These are phyloP conservation scores for Chlorella sp. DNA, from an alignment of 139 green algal genomes.

Conservation along the genomic window DNA sequence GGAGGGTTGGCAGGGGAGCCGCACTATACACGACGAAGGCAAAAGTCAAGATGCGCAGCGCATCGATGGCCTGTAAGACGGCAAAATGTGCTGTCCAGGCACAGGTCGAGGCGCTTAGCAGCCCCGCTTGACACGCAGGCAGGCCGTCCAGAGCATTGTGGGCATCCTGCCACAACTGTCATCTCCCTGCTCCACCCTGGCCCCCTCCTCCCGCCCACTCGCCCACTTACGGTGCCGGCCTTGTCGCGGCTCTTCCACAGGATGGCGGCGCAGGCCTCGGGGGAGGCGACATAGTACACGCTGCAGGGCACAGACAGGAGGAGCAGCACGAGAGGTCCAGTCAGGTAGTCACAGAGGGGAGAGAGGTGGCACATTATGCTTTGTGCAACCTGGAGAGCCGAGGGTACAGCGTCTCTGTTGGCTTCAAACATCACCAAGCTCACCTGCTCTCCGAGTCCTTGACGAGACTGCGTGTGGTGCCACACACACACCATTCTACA, in stretches of 20 bases:
- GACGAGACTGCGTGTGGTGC: too few species aligned
- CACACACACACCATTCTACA: too few species aligned
- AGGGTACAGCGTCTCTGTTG: too few species aligned
- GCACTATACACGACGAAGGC: background rate
- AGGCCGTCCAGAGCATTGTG: too few species aligned
- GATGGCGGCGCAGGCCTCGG: constrained; percentile 96
- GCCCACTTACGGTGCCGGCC: constrained; percentile 59
- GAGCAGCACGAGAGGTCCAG: background rate
- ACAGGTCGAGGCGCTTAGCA: too few species aligned
- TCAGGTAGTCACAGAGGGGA: background rate
- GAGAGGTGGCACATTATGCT: background rate
- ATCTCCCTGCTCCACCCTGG: background rate
- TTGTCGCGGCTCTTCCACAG: constrained; percentile 94
- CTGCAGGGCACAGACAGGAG: background rate
- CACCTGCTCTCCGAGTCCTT: too few species aligned
- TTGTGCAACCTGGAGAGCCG: too few species aligned
- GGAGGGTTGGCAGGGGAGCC: background rate
- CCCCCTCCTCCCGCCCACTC: background rate
- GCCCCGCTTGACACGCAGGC: too few species aligned
- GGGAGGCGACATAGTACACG: constrained; percentile 97
- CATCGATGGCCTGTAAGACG: background rate
- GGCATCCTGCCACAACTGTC: background rate
- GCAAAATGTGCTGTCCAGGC: too few species aligned
- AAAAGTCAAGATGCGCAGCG: background rate
- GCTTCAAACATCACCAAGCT: too few species aligned